These are phyloP conservation scores for Corynespora cassiicola DNA, from an alignment of 2,329 filamentous ascomycete species.

Conservation along the genomic window DNA sequence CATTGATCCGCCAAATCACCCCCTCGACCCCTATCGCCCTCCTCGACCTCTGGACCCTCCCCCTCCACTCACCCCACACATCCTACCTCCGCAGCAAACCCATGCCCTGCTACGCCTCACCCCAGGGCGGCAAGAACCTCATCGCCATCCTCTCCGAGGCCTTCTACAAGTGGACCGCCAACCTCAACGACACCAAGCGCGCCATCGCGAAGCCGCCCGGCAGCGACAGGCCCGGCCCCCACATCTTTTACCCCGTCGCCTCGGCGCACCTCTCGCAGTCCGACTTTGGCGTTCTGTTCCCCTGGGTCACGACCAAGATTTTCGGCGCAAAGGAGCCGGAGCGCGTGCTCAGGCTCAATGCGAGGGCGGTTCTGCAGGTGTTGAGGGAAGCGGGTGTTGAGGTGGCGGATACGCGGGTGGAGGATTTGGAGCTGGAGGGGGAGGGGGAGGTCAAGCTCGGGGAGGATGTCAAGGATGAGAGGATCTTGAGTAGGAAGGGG, in stretches of 20 bases:
- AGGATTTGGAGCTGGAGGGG: constrained; percentile 48
- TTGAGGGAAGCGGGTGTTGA: constrained; percentile 54
- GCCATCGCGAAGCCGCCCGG: constrained; percentile 66
- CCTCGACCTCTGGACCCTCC: constrained; percentile 82
- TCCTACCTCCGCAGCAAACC: constrained; percentile 73
- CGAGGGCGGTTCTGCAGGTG: constrained; percentile 81
- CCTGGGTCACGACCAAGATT: constrained; percentile 63
- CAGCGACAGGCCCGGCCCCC: constrained; percentile 56
- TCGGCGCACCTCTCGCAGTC: constrained; percentile 85
- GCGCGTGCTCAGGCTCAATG: constrained; percentile 81
- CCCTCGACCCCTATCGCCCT: constrained; percentile 70
- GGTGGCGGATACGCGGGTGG: constrained; percentile 48
- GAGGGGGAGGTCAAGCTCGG: constrained; percentile 40
- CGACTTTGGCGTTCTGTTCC: constrained; percentile 84
- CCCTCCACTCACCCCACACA: constrained; percentile 69
- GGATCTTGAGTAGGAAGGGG: constrained; percentile 35
- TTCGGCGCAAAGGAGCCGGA: constrained; percentile 71
- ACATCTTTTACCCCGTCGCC: constrained; percentile 75
- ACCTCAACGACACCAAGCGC: constrained; percentile 72
- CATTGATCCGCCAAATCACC: constrained; percentile 71
- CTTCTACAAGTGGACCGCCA: constrained; percentile 79
- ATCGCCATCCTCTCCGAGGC: constrained; percentile 77
- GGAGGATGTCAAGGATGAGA: constrained; percentile 37
- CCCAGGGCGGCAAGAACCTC: constrained; percentile 61
- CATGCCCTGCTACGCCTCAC: constrained; percentile 68